phyloP scores from a whole-genome alignment of 306 rosid species.

The Comarum palustre region DNA sequence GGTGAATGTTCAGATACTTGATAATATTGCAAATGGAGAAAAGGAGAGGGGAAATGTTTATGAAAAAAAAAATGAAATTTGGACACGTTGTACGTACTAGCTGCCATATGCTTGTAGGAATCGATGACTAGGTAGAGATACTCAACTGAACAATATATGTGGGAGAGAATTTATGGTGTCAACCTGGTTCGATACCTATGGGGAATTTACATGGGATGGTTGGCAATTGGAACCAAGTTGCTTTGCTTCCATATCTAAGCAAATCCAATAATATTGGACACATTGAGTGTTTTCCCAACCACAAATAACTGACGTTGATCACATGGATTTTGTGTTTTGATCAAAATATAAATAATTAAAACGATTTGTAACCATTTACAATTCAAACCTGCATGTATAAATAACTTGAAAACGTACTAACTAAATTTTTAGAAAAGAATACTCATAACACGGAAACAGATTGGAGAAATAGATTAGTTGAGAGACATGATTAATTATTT shows the following conservation, averaged over 20 bases:
- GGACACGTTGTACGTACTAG: background rate
- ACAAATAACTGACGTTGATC: background rate
- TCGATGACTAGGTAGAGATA: background rate
- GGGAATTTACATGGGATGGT: background rate
- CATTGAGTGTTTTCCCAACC: background rate
- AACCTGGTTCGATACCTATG: background rate
- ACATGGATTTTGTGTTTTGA: background rate
- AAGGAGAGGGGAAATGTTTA: background rate
- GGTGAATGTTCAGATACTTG: background rate
- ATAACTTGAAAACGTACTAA: too few species aligned
- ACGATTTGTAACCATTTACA: background rate
- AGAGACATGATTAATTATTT: too few species aligned
- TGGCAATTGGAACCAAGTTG: constrained; percentile 19
- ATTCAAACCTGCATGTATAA: too few species aligned
- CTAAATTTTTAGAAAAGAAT: too few species aligned
- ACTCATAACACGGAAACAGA: too few species aligned
- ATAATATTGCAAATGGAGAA: background rate
- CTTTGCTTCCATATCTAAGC: background rate
- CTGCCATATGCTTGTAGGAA: background rate
- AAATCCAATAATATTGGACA: background rate
- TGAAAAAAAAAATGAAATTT: background rate
- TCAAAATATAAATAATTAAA: background rate
- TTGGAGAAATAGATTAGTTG: too few species aligned
- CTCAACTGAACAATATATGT: background rate
- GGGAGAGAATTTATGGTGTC: background rate